Evolutionary conservation across 306 rosid genomes (phyloP), one percentile per base, ranked within the genome.

Genomic region (Vigna trinervia): DNA sequence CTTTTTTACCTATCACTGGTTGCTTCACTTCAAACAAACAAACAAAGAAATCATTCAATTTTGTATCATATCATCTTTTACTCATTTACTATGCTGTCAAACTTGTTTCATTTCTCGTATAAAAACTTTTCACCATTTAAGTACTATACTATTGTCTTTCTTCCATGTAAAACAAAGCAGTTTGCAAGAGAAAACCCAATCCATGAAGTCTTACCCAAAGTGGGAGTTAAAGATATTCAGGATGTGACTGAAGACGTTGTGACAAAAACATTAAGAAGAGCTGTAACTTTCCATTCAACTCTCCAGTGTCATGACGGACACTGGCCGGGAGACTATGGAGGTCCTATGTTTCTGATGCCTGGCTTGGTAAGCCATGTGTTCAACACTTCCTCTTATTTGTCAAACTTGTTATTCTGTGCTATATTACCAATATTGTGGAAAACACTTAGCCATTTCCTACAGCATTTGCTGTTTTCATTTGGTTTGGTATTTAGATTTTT

Each of bases 291-390:
- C 80, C 62, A 93, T 73, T 90, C 98, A 56, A 84, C 92, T 22
- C 46, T 93, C 26, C 98, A 93, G 83, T 80, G 89, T 78, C 80
- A 75, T 10, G 94, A 93, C 79, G 98, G 98, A 74, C 98, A 93
- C 78, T 93, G 98, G 98, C 81, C 98, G 0, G 98, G 98, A 48
- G 98, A 93, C 86, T 93, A 93, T 85, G 98, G 92, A 39, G 98
- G 98, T 63, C 98, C 98, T 10, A 93, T 93, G 98, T 93, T 93
- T 89, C 95, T 93, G 56, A 5, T 91, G 84, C 98, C 98, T 66
- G 98, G 98, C 65, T 83, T 93, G 90, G 98, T 93, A 78, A 81
- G 81, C 80, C 47, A 12, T 26, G 22, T 64, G 59, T 63, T 71
- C 36, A 77, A 67, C 12, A 52, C 22, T 80, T 56, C 12, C 5